Conservation (phyloP, 1,284 basidiomycete species). For the Tetrapyrgos nigripes region DNA sequence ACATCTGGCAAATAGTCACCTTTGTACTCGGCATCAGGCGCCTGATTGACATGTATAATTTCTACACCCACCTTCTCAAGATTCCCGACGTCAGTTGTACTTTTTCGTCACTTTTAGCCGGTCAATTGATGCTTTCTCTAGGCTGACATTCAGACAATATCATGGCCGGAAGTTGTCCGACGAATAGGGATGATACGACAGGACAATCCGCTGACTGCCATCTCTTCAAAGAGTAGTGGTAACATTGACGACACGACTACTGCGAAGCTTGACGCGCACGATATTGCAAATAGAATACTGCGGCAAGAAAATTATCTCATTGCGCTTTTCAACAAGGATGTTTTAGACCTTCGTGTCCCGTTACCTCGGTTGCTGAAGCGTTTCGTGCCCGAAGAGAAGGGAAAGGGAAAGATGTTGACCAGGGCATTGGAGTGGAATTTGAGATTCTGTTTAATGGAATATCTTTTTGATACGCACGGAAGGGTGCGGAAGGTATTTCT, state of each 20-base stretch:
- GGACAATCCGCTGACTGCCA: conserved; percentile 86
- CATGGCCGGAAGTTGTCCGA: conserved; percentile 94
- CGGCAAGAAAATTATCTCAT: conserved; percentile 98
- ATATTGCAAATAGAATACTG: conserved; percentile 96
- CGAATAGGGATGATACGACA: conserved; percentile 90
- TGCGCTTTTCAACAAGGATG: conserved; percentile 95
- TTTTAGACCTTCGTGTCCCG: conserved; percentile 89
- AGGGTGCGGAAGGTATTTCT: conserved; percentile 91
- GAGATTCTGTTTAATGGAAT: conserved; percentile 93
- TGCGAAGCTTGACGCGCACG: conserved; percentile 94
- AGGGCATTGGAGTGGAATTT: conserved; percentile 96
- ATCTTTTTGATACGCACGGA: conserved; percentile 89
- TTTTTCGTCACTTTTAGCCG: neutral
- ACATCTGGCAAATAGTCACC: conserved; percentile 74
- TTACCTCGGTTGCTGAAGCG: conserved; percentile 63
- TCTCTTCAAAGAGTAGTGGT: conserved; percentile 69
- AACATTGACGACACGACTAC: conserved; percentile 55
- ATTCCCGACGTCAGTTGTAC: conserved; percentile 79
- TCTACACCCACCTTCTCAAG: conserved; percentile 82
- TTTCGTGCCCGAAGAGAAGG: conserved; percentile 58
- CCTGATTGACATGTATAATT: conserved; percentile 92
- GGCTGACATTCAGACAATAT: conserved; percentile 97
- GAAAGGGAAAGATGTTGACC: conserved; percentile 79
- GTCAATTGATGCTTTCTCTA: conserved; percentile 36
- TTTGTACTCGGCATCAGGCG: conserved; percentile 73